Percentiles rank a stretch among this genome's conserved stretches.
Conservation (phyloP, 2,329 filamentous ascomycete genomes). For the Penicillium sp. region DNA sequence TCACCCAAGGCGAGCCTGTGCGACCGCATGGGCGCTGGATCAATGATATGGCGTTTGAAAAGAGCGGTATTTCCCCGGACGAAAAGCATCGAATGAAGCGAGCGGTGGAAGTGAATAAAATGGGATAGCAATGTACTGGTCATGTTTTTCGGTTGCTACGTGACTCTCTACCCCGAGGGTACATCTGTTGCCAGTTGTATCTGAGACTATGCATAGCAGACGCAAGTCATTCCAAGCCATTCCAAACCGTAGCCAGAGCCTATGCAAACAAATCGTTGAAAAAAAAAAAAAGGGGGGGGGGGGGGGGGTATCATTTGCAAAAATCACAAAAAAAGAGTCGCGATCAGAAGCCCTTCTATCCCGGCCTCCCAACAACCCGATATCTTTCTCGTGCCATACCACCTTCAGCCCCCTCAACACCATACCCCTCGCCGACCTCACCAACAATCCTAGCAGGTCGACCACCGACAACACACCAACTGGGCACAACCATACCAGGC, state of each 20-base stretch:
- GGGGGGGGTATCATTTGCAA: conserved; percentile 5
- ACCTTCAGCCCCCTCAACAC: conserved; percentile 45
- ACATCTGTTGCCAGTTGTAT: neutral
- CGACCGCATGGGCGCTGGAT: conserved; percentile 65
- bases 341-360: conserved; percentile 1
- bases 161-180: neutral
- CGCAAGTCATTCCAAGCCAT: too few relatives aligned
- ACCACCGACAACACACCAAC: conserved; percentile 87
- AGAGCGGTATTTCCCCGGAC: conserved; percentile 55
- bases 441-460: conserved; percentile 76
- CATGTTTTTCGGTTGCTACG: neutral
- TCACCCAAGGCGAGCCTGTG: conserved; percentile 58
- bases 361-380: conserved; percentile 37
- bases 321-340: conserved; percentile 12
- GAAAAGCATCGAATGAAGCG: conserved; percentile 59
- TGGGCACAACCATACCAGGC: conserved; percentile 85
- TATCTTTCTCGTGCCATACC: conserved; percentile 45
- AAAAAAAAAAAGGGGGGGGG: too few relatives aligned
- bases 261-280: neutral
- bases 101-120: conserved; percentile 28
- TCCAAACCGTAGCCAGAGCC: neutral
- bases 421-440: conserved; percentile 61
- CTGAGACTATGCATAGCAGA: neutral
- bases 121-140: conserved; percentile 15
- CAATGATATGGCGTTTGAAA: conserved; percentile 69